Evolutionary conservation across 352 stramenopile genomes (phyloP), one percentile per base, ranked within the genome.

Genomic region (Phytophthora citrophthora): DNA sequence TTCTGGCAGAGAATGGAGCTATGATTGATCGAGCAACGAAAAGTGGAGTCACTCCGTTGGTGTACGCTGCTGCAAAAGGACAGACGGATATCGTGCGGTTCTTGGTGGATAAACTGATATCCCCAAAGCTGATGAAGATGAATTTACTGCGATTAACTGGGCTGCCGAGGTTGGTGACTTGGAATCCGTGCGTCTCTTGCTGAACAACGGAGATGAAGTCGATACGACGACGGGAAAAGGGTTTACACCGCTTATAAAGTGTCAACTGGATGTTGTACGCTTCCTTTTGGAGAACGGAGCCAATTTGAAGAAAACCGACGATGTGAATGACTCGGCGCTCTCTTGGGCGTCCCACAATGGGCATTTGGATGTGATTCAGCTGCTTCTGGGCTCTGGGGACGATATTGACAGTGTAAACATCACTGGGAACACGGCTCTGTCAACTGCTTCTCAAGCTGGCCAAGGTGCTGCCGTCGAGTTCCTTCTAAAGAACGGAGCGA

Each of bases 181-280:
- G 2, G 24, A 55, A 1, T 11, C 38, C 9, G 44, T 56, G 24
- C 6, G 13, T 7, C 10, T 36, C 40, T 49, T 63, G 8, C 10
- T 55, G 11, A 24, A 55, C 0, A 48, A 49, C 3, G 55, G 55
- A 6, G 55, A 5, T 34, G 45, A 24, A 6, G 39, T 63, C 16
- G n/a, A 63, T 26, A 26, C 4, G 5, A 23, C 31, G 2, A 26
- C n/a, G 27, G 12, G 31, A 26, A 38, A 45, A 10, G 45, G 45
- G 2, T 34, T 29, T 20, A 57, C 56, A 5, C 8, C 56, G 9
- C 29, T 64, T 4, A 56, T 27, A 56, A 24, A 50, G 15, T 46
- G 27, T 11, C 27, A 43, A 6, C 1, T 51, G 18, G 46, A 51
- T 16, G 16, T 44, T 32, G 56, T 50, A 12, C 34, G 26, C 1